Base-by-base conservation (phyloP, 306 rosid genomes). In the Leucaena leucocephala region DNA sequence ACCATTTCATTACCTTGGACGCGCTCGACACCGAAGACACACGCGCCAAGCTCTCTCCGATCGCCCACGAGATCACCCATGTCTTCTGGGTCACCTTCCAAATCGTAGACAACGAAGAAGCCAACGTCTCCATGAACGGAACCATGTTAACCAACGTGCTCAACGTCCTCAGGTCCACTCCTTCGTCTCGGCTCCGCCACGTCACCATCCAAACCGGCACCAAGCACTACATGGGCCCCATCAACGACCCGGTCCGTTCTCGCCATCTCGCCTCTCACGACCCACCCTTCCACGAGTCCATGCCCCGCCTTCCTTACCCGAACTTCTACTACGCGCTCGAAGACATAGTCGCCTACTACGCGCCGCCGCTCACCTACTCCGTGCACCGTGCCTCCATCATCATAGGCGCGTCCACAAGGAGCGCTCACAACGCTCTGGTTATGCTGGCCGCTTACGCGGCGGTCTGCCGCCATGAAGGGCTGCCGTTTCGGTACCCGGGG, bases 281-380 rank as follows among this genome's bases (percentile, higher is more conserved):
- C 3, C 54, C 87, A 0, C 87, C 89, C 0, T 87, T 83, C 22
- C 35, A 46, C 49, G 86, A 85, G 68, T 45, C 59, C 62, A 36
- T 68, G 76, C 68, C 81, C 0, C 55, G 84, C 2, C 78, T 88
- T 5, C 79, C 85, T 3, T 78, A 83, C 65, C 83, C 89, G 2
- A 88, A 78, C 71, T 85, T 85, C 62, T 87, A 87, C 45, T 88
- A 85, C 66, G 66, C 80, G 65, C 89, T 88, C 0, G 89, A 88
- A 15, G 89, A 85, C 62, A 46, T 78, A 0, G 64, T 71, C 12
- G 62, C 69, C 1, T 72, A 79, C 2, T 27, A 80, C 72, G 68
- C 59, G 40, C 80, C 78, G 0, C 22, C 75, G 0, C 0, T 85
- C 0, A 76, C 86, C 0, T 88, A 85, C 61, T 88, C 87, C 0